Conservation (phyloP, 1,284 basidiomycete genomes). For the Stereum hirsutum region DNA sequence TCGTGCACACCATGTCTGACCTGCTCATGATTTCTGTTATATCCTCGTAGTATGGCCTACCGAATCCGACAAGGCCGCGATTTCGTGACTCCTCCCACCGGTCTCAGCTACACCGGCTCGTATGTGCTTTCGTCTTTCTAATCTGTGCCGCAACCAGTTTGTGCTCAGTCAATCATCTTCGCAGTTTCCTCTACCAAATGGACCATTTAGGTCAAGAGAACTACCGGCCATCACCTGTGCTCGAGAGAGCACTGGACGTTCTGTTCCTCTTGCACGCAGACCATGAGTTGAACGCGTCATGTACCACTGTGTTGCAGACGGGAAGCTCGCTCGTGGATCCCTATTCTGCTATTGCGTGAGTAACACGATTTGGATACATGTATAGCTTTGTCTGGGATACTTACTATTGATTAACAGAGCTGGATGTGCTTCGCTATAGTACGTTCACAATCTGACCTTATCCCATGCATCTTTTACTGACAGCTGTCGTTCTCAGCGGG, state of each 20-base stretch:
- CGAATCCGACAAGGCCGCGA: constrained; percentile 81
- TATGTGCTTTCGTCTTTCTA: constrained; percentile 37
- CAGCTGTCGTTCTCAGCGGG: constrained; percentile 37
- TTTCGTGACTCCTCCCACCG: constrained; percentile 79
- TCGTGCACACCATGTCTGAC: not conserved
- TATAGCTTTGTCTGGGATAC: no score
- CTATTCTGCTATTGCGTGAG: constrained; percentile 67
- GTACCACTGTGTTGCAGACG: constrained; percentile 78
- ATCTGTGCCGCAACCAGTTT: not conserved
- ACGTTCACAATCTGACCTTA: constrained; percentile 21
- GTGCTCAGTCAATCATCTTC: no score
- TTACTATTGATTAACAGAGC: constrained; percentile 33
- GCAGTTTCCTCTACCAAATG: constrained; percentile 81
- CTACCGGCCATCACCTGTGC: constrained; percentile 73
- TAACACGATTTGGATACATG: constrained; percentile 23
- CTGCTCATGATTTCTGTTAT: not conserved
- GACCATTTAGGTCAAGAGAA: constrained; percentile 68
- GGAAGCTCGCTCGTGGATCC: constrained; percentile 85
- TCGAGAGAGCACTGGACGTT: constrained; percentile 78
- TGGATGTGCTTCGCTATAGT: constrained; percentile 80
- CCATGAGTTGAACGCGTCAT: constrained; percentile 79
- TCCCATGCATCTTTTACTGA: not conserved
- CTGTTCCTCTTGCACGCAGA: constrained; percentile 85
- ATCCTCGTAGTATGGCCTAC: constrained; percentile 67
- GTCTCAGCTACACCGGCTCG: constrained; percentile 78